A percentile compares a stretch with the other conserved stretches of the same genome.
These are phyloP conservation scores for Alnus rubra DNA, from an alignment of 306 rosid species.

Conservation along the genomic window DNA sequence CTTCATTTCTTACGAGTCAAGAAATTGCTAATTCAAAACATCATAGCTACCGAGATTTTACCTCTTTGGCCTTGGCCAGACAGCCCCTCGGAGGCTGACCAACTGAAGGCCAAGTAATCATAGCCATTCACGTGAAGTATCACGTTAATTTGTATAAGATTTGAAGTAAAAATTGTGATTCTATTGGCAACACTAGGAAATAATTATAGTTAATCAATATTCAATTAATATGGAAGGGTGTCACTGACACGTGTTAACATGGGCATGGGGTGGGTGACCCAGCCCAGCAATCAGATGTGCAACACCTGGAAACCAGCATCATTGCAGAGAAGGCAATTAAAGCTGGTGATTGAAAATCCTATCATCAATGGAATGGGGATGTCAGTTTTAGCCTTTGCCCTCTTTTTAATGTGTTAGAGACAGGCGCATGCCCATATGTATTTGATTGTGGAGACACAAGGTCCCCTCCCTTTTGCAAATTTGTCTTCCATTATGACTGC, in stretches of 20 bases:
- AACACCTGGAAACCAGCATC: conserved; percentile 2
- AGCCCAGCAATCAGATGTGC: not conserved
- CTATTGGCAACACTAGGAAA: no score
- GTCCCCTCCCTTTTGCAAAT: not conserved
- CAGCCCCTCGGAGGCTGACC: no score
- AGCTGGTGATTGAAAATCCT: conserved; percentile 5
- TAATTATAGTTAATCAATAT: not conserved
- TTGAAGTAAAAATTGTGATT: no score
- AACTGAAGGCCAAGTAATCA: no score
- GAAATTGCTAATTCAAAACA: not conserved
- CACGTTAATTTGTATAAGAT: no score
- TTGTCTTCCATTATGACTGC: conserved; percentile 24
- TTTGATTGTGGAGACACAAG: conserved; percentile 22
- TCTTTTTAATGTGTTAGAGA: not conserved
- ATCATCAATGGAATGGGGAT: not conserved
- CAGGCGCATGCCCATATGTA: conserved; percentile 33
- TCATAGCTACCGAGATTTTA: no score
- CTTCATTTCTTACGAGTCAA: not conserved
- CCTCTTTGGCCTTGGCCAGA: no score
- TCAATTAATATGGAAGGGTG: not conserved
- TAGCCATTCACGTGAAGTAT: no score
- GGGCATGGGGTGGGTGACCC: not conserved
- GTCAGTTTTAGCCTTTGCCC: not conserved
- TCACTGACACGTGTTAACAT: not conserved
- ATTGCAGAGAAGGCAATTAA: conserved; percentile 11